These are phyloP conservation scores for Penicillium paradoxum DNA, from an alignment of 495 filamentous ascomycete species.

Conservation along the genomic window DNA sequence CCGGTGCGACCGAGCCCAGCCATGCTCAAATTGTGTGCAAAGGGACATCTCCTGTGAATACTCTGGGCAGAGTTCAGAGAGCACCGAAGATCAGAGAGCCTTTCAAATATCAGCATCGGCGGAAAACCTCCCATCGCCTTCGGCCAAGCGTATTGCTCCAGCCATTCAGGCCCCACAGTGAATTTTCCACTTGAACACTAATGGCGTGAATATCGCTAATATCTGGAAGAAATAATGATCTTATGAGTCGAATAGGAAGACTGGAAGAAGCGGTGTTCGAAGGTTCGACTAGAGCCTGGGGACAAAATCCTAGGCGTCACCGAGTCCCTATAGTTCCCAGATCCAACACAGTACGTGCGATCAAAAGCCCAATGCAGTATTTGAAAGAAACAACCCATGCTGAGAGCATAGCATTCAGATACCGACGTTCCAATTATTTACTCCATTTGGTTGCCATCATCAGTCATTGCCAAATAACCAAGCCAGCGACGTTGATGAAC, in stretches of 20 bases:
- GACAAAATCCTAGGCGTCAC: not conserved
- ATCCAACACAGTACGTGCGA: not conserved
- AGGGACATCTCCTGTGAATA: slow-evolving; percentile 20
- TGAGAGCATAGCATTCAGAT: not conserved
- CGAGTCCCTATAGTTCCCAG: not conserved
- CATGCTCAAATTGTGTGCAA: slow-evolving; percentile 27
- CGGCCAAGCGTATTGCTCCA: not conserved
- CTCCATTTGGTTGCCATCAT: not conserved
- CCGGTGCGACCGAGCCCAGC: slow-evolving; percentile 25
- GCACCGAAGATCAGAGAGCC: not conserved
- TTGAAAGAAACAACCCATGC: not conserved
- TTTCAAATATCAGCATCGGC: not conserved
- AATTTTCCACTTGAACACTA: not conserved
- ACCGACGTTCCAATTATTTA: not conserved
- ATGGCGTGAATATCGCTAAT: not conserved
- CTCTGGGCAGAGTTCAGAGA: slow-evolving; percentile 3
- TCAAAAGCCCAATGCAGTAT: not conserved
- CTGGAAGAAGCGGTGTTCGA: not conserved
- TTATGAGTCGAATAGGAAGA: not conserved
- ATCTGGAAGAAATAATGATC: not conserved
- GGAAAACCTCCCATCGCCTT: not conserved
- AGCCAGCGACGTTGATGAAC: not conserved
- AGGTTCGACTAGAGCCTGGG: not conserved
- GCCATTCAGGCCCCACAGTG: not conserved
- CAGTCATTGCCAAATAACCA: not conserved